A percentile compares a stretch with the other conserved stretches of the same genome.
These are phyloP conservation scores for Malassezia restricta DNA, from an alignment of 1,284 basidiomycete genomes.

Conservation along the genomic window DNA sequence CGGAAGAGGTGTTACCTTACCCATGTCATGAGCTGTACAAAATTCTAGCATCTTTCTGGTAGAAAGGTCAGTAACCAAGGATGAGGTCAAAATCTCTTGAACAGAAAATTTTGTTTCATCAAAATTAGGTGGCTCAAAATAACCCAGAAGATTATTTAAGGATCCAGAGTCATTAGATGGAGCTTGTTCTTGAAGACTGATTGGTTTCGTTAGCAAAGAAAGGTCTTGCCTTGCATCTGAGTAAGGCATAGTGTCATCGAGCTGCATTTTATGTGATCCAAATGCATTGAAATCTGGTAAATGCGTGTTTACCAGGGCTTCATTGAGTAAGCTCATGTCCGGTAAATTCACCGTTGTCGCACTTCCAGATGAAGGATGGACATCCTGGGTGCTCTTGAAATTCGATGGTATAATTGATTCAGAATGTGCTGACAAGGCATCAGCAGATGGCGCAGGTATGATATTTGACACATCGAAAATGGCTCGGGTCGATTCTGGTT, in stretches of 20 bases:
- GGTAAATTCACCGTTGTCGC: no score
- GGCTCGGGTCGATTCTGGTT: no score
- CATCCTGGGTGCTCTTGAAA: no score
- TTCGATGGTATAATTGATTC: no score
- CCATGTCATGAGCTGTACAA: background rate
- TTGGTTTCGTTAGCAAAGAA: background rate
- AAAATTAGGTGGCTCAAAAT: background rate
- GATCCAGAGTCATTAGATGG: no score
- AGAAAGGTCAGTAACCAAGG: background rate
- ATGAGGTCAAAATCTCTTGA: background rate
- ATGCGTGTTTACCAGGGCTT: background rate
- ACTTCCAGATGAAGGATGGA: no score
- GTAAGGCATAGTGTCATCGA: background rate
- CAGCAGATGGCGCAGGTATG: no score
- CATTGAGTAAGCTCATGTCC: background rate
- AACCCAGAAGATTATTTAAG: no score
- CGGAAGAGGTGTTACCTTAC: background rate
- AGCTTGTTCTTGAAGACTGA: background rate
- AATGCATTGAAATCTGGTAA: background rate
- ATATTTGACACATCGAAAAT: no score
- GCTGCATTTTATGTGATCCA: background rate
- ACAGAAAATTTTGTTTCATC: background rate
- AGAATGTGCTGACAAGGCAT: no score
- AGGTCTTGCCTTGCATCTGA: background rate
- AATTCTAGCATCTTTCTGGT: constrained; percentile 1